Conservation (phyloP, 2,329 filamentous ascomycete genomes). For the Cercospora sojina region DNA sequence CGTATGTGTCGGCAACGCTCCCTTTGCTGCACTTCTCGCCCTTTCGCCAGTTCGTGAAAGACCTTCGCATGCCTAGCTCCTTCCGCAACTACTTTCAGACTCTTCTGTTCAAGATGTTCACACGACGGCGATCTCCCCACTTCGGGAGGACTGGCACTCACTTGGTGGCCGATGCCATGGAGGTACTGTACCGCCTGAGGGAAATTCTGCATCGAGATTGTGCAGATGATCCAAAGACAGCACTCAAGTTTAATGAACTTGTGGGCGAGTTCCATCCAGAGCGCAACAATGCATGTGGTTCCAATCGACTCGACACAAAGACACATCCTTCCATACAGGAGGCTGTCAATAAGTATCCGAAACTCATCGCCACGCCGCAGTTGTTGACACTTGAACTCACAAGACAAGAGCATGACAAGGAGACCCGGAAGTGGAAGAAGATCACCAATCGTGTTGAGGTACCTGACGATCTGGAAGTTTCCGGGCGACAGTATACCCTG, state of each 20-base stretch:
- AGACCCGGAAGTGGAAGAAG: slow-evolving; percentile 57
- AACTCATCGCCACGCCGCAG: slow-evolving; percentile 34
- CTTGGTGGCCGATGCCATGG: slow-evolving; percentile 27
- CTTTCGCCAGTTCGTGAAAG: slow-evolving; percentile 57
- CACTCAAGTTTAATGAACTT: slow-evolving; percentile 25
- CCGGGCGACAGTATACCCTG: slow-evolving; percentile 52
- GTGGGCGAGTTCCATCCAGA: slow-evolving; percentile 28
- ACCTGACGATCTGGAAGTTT: slow-evolving; percentile 55
- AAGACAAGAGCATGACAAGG: slow-evolving; percentile 57
- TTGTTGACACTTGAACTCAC: slow-evolving; percentile 52
- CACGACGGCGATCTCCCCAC: slow-evolving; percentile 23
- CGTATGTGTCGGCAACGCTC: slow-evolving; percentile 54
- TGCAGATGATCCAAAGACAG: slow-evolving; percentile 9
- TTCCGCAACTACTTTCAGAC: slow-evolving; percentile 24
- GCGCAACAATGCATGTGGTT: slow-evolving; percentile 25
- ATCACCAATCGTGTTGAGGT: slow-evolving; percentile 57
- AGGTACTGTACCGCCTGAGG: slow-evolving; percentile 27
- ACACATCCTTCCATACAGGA: slow-evolving; percentile 42
- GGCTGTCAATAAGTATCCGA: slow-evolving; percentile 40
- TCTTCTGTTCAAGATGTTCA: slow-evolving; percentile 34
- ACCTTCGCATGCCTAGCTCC: slow-evolving; percentile 29
- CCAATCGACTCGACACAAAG: slow-evolving; percentile 33
- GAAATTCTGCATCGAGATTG: slow-evolving; percentile 1
- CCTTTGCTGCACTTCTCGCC: slow-evolving; percentile 60
- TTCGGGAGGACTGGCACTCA: slow-evolving; percentile 18